phyloP scores from a whole-genome alignment of 2,329 filamentous ascomycete species.

The Clonostachys solani region DNA sequence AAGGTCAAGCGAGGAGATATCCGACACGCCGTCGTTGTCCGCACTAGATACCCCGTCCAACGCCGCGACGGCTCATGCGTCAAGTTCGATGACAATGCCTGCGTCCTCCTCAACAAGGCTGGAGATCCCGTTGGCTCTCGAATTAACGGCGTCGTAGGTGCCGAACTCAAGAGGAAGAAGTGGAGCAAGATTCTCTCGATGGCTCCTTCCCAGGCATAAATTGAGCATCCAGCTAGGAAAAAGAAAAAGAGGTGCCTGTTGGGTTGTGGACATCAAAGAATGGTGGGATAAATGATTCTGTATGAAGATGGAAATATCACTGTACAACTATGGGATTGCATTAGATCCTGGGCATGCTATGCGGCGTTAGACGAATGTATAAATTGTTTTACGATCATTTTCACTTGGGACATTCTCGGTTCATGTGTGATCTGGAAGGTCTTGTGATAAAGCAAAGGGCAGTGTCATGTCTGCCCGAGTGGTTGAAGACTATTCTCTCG shows the following conservation, averaged over 20 bases:
- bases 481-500: too few relatives aligned
- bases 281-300: neutral
- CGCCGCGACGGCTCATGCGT: constrained; percentile 86
- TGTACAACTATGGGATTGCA: neutral
- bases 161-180: constrained; percentile 84
- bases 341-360: too few relatives aligned
- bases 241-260: neutral
- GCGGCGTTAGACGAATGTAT: too few relatives aligned
- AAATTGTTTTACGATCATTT: too few relatives aligned
- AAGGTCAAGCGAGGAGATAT: constrained; percentile 97
- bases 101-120: constrained; percentile 93
- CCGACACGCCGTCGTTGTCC: constrained; percentile 90
- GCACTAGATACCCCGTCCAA: constrained; percentile 83
- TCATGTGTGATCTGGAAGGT: too few relatives aligned
- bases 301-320: neutral
- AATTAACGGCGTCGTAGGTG: constrained; percentile 86
- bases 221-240: neutral
- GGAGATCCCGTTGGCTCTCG: constrained; percentile 93
- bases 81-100: constrained; percentile 96
- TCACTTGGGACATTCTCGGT: too few relatives aligned
- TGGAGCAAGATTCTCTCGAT: constrained; percentile 98
- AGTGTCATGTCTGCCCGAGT: too few relatives aligned
- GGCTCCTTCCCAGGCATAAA: constrained; percentile 66
- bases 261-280: neutral
- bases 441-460: too few relatives aligned